Evolutionary conservation across 768 basidiomycete genomes (phyloP).

Genomic region (Boletus sensibilis): DNA sequence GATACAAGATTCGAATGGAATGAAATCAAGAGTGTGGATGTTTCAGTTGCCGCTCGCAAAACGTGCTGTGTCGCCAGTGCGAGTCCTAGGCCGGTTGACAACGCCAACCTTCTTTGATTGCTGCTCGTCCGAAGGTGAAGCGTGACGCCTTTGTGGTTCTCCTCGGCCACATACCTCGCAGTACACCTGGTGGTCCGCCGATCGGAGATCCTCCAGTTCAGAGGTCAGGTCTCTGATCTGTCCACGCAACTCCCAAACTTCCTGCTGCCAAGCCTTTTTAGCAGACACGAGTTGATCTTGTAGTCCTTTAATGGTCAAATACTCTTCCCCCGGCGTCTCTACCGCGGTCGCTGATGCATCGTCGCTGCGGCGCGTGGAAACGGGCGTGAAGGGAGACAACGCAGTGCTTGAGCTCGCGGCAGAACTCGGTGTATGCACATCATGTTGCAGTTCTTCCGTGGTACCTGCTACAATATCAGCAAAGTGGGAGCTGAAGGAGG

Average conservation of each 20-base stretch:
- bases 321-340: conserved; percentile 40
- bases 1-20: conserved; percentile 11
- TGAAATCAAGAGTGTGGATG: conserved; percentile 9
- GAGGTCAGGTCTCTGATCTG: conserved; percentile 70
- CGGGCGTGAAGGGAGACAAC: conserved; percentile 50
- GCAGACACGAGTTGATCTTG: conserved; percentile 60
- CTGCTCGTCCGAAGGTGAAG: conserved; percentile 15
- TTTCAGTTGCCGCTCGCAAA: conserved; percentile 49
- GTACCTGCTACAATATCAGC: conserved; percentile 39
- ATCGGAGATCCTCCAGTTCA: conserved; percentile 60
- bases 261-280: conserved; percentile 66
- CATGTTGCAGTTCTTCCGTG: conserved; percentile 35
- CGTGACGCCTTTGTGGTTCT: conserved; percentile 9
- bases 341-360: conserved; percentile 30
- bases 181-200: conserved; percentile 40
- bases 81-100: conserved; percentile 63
- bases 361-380: conserved; percentile 33
- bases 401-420: conserved; percentile 38
- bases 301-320: conserved; percentile 47
- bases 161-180: conserved; percentile 67
- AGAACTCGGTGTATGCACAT: conserved; percentile 53
- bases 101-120: conserved; percentile 38
- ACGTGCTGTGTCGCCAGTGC: conserved; percentile 62
- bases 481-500: conserved; percentile 72
- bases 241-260: conserved; percentile 73